Conservation (phyloP, 2,329 filamentous ascomycete species). For the Cadophora gregata region DNA sequence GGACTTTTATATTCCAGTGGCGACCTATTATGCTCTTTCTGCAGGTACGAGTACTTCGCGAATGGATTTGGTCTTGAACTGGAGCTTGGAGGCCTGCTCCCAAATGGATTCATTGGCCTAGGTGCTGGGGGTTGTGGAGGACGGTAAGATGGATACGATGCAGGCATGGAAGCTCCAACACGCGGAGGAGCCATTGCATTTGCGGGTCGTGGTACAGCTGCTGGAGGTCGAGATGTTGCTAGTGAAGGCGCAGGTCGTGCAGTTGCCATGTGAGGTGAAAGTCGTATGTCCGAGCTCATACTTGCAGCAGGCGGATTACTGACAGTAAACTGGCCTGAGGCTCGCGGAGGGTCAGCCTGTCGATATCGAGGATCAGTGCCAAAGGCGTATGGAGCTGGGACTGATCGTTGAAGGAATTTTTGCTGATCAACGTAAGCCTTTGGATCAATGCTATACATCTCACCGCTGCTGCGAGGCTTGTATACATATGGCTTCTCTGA, state of each 20-base stretch:
- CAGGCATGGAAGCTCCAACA: conserved; percentile 8
- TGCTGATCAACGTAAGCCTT: conserved; percentile 44
- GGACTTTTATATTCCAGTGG: conserved; percentile 63
- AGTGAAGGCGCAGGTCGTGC: conserved; percentile 3
- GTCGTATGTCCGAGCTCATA: not conserved
- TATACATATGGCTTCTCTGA: conserved; percentile 59
- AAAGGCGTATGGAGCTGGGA: conserved; percentile 38
- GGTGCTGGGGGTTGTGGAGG: conserved; percentile 24
- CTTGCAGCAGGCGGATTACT: conserved; percentile 1
- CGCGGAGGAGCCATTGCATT: conserved; percentile 8
- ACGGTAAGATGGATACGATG: conserved; percentile 30
- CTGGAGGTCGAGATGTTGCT: not conserved
- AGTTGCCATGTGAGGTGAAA: conserved; percentile 1
- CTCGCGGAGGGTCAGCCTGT: conserved; percentile 10
- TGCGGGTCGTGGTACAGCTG: not conserved
- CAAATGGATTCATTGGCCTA: conserved; percentile 39
- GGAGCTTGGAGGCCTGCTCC: conserved; percentile 30
- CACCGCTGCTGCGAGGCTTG: conserved; percentile 49
- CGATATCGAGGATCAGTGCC: conserved; percentile 43
- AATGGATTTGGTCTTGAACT: conserved; percentile 37
- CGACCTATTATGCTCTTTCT: conserved; percentile 64
- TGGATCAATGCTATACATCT: conserved; percentile 41
- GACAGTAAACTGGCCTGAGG: conserved; percentile 5
- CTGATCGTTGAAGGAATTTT: conserved; percentile 42
- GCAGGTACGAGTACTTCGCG: conserved; percentile 56